Evolutionary conservation across 2,329 filamentous ascomycete genomes (phyloP).

Genomic region (Colletotrichum sp.): DNA sequence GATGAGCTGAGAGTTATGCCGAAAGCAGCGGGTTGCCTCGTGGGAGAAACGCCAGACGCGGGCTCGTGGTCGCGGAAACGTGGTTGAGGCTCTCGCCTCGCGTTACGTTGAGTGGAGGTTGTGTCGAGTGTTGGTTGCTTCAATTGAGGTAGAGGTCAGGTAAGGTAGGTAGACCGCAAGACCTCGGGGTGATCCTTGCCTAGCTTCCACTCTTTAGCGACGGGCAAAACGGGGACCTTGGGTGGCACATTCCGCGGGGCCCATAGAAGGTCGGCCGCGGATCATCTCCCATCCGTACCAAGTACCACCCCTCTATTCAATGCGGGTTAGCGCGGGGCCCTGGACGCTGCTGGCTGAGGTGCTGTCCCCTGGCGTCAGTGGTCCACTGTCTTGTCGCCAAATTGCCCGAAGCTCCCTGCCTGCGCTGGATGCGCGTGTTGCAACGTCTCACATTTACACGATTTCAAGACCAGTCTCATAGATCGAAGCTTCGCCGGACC

Average conservation of each 20-base stretch:
- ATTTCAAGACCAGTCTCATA: neutral
- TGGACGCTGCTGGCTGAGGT: neutral
- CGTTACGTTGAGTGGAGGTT: slow-evolving; percentile 11
- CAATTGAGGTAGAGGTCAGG: neutral
- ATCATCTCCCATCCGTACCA: slow-evolving; percentile 1
- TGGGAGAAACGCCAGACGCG: neutral
- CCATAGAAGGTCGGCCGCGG: slow-evolving; percentile 8
- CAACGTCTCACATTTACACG: slow-evolving; percentile 4
- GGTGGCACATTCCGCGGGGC: neutral
- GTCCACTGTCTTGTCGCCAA: slow-evolving; percentile 20
- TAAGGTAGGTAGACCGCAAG: neutral
- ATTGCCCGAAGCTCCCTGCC: slow-evolving; percentile 9
- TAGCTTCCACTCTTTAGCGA: neutral
- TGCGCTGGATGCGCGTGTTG: slow-evolving; percentile 11
- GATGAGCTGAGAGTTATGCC: neutral
- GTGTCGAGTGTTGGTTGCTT: neutral
- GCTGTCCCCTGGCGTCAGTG: neutral
- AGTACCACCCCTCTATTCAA: slow-evolving; percentile 20
- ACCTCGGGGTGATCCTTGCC: slow-evolving; percentile 18
- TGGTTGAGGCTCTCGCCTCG: slow-evolving; percentile 16
- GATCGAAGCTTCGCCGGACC: neutral
- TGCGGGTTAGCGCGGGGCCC: slow-evolving; percentile 22
- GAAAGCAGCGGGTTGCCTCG: neutral
- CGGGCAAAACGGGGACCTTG: neutral
- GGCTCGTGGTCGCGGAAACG: neutral